These are phyloP conservation scores for Globisporangium acanthophoron DNA, from an alignment of 352 stramenopile species.

Conservation along the genomic window DNA sequence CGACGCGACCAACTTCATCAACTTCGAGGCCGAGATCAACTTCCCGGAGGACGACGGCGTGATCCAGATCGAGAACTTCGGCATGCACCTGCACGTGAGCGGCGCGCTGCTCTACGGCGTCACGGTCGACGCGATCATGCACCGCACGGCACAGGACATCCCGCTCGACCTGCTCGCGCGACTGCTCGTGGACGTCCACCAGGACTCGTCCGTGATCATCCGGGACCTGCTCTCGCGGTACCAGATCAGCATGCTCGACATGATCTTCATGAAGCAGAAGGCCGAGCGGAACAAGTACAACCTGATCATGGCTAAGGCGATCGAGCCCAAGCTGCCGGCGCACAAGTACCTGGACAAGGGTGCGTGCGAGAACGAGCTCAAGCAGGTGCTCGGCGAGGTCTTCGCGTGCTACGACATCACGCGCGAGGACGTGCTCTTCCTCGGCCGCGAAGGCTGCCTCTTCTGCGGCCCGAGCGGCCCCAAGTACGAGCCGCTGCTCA, in stretches of 20 bases:
- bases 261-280: slow-evolving; percentile 94
- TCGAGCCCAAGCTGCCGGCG: slow-evolving; percentile 93
- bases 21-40: slow-evolving; percentile 98
- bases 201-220: slow-evolving; percentile 95
- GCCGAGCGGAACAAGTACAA: slow-evolving; percentile 97
- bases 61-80: slow-evolving; percentile 97
- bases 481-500: slow-evolving; percentile 95
- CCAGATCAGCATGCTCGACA: slow-evolving; percentile 92
- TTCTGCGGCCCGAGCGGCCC: slow-evolving; percentile 91
- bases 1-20: slow-evolving; percentile 96
- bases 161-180: slow-evolving; percentile 94
- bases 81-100: slow-evolving; percentile 79
- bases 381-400: slow-evolving; percentile 94
- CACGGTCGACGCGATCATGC: slow-evolving; percentile 96
- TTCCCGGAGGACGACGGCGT: slow-evolving; percentile 92
- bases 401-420: slow-evolving; percentile 95
- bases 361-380: slow-evolving; percentile 97
- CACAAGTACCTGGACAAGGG: slow-evolving; percentile 97
- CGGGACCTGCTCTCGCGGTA: slow-evolving; percentile 93
- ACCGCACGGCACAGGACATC: slow-evolving; percentile 94
- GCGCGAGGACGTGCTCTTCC: slow-evolving; percentile 94
- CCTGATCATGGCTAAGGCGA: slow-evolving; percentile 94
- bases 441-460: slow-evolving; percentile 92
- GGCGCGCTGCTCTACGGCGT: slow-evolving; percentile 75
- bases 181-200: slow-evolving; percentile 94